Conservation (phyloP, 1,284 basidiomycete species). For the Microbotryomycetes sp. region DNA sequence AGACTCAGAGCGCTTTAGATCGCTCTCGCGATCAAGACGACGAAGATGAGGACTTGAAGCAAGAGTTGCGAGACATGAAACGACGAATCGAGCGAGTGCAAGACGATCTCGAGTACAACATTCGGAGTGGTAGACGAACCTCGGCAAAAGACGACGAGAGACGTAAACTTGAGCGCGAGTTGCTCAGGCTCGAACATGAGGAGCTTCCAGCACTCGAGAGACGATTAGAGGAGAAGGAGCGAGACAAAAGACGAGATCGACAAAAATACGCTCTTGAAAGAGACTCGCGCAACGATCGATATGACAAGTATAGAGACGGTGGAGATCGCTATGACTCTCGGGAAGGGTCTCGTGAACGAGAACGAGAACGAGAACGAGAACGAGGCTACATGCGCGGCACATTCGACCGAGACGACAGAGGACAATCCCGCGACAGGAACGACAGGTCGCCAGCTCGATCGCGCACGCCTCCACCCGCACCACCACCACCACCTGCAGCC, state of each 20-base stretch:
- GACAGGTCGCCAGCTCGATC: constrained; percentile 44
- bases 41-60: constrained; percentile 81
- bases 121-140: constrained; percentile 65
- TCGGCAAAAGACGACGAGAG: constrained; percentile 76
- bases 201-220: constrained; percentile 84
- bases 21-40: constrained; percentile 58
- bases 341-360: constrained; percentile 46
- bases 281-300: constrained; percentile 79
- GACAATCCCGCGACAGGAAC: constrained; percentile 20
- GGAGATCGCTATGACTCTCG: constrained; percentile 6
- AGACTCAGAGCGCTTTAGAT: constrained; percentile 77
- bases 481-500: constrained; percentile 37
- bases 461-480: constrained; percentile 38
- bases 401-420: constrained; percentile 42
- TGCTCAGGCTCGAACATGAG: constrained; percentile 82
- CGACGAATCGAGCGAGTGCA: constrained; percentile 81
- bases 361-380: constrained; percentile 35
- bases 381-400: constrained; percentile 45
- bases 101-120: constrained; percentile 87
- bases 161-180: constrained; percentile 79
- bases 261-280: constrained; percentile 71
- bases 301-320: constrained; percentile 39
- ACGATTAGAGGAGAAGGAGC: constrained; percentile 72
- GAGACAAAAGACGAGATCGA: constrained; percentile 66
- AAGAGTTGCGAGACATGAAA: constrained; percentile 81